Base-by-base conservation (phyloP, 495 filamentous ascomycete species). In the Coniosporium apollinis region DNA sequence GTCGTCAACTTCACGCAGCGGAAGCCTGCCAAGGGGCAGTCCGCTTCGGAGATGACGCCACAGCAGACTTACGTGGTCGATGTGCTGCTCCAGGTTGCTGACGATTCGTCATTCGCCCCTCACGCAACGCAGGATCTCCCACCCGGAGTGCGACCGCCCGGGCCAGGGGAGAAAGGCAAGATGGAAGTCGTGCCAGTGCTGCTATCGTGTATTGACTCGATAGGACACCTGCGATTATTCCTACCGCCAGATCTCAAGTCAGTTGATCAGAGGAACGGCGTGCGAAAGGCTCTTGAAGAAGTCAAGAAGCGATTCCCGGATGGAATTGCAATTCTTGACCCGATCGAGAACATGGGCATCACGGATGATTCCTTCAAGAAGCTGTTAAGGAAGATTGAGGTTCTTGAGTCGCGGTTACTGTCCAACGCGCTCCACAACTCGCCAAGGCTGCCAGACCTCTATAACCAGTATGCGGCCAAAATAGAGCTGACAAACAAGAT, bases 311-410 rank as follows among this genome's bases (percentile, higher is more conserved):
- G 91, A 22, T 94, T 97, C 59, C 80, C 82, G n/a, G 91, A 96
- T 54, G 89, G 89, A 2, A 58, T 96, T 34, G 74, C 89, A 9
- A 56, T 84, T 5, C 54, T 96, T 19, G 89, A 97, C 52, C 91
- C 89, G 0, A 73, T 97, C 34, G 85, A 96, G 50, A 80, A 91
- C 48, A 94, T 96, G 89, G 62, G 67, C 10, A 94, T 97, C 52
- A 76, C 63, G 11, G 89, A 96, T 52, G 82, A 89, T 4, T 73
- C 71, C 0, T 96, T 96, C 61, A 94, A 92, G 64, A 81, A 82
- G 48, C 69, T 89, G 3, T 72, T 94, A 8, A 72, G 87, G 67
- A 96, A 94, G 72, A 94, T 96, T 39, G 91, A 97, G 52, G 80
- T 94, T 18, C 69, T 96, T 5, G 91, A 97, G 54, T 82, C 85